Evolutionary conservation across 192 early-diverging fungal genomes (phyloP), one percentile per base, ranked within the genome.

Genomic region (Geranomyces variabilis): DNA sequence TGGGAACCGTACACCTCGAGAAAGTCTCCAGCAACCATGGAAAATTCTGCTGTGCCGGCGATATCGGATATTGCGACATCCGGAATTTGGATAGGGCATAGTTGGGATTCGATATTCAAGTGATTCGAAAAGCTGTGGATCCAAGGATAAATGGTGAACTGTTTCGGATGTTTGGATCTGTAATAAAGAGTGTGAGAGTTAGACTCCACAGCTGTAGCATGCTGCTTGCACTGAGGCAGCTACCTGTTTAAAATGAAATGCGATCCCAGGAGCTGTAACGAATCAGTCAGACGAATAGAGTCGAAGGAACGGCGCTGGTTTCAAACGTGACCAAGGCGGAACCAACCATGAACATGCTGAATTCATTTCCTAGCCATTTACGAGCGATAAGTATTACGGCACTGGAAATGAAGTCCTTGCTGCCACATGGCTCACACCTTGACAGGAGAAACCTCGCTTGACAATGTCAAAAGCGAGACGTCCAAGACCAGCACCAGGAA

Each of bases 21-120:
- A 83, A 99, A 99, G 78, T 99, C 97, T 51, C 97, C 97, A 5
- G 95, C 95, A 9, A 92, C 91, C 96, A 99, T 98, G 9, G 93
- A 94, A 74, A 98, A 98, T 58, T 93, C 90, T 0, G 90, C 89
- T 13, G 79, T 81, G 3, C 55, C 51, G 1, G 92, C 90, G 26
- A 95, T 79, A 22, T 79, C 78, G 1, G 76, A 75, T 22, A 91
- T 90, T 46, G 93, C 77, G 5, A 93, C 87, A 76, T 99, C 97
- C 14, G 97, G 97, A 24, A 99, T 88, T 22, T 28, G 43, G 1
- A 96, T 85, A 21, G 89, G 66, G 14, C 82, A 77, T 59, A 94
- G 59, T 69, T 94, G 92, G 65, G 90, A 79, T 0, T 84, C 74
- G 10, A 78, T 63, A 0, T 75, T 72, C 1, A 77, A 76, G 48